These are phyloP conservation scores for Axilococcus clingmanii DNA, from an alignment of 139 green algal genomes.

Conservation along the genomic window DNA sequence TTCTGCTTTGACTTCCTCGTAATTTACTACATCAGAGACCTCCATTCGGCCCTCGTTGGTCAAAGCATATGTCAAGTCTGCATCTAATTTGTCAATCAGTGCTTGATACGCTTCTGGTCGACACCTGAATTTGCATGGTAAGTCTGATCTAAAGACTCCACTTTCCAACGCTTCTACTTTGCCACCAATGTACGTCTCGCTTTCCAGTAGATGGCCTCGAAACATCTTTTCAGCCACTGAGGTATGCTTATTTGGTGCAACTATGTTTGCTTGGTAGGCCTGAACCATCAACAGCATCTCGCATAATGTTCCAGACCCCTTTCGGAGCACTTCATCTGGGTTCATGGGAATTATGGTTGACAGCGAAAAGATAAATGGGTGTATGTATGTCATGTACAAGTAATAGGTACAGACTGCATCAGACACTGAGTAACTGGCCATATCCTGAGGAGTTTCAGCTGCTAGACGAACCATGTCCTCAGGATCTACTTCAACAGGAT, in stretches of 20 bases:
- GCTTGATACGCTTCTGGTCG: slow-evolving; percentile 66
- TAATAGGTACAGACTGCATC: slow-evolving; percentile 97
- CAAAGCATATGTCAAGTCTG: slow-evolving; percentile 81
- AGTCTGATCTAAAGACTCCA: slow-evolving; percentile 88
- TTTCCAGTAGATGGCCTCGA: slow-evolving; percentile 79
- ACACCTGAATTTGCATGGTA: slow-evolving; percentile 78
- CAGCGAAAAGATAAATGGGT: slow-evolving; percentile 99
- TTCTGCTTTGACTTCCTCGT: slow-evolving; percentile 40
- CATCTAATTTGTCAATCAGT: slow-evolving; percentile 85
- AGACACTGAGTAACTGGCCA: slow-evolving; percentile 95
- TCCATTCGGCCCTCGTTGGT: slow-evolving; percentile 33
- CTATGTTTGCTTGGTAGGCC: slow-evolving; percentile 60
- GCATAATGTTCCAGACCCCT: slow-evolving; percentile 92
- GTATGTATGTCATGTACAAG: slow-evolving; percentile 99
- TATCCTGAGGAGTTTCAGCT: slow-evolving; percentile 61
- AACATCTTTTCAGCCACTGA: slow-evolving; percentile 51
- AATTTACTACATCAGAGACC: slow-evolving; percentile 59
- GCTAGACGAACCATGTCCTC: slow-evolving; percentile 86
- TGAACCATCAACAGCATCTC: slow-evolving; percentile 97
- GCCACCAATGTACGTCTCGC: slow-evolving; percentile 98
- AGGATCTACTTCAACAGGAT: slow-evolving; percentile 91
- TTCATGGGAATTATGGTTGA: slow-evolving; percentile 97
- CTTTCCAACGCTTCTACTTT: slow-evolving; percentile 79
- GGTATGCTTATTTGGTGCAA: slow-evolving; percentile 94
- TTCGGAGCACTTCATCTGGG: slow-evolving; percentile 93